Conservation (phyloP, 2,329 filamentous ascomycete genomes). For the Colletotrichum brevisporum region DNA sequence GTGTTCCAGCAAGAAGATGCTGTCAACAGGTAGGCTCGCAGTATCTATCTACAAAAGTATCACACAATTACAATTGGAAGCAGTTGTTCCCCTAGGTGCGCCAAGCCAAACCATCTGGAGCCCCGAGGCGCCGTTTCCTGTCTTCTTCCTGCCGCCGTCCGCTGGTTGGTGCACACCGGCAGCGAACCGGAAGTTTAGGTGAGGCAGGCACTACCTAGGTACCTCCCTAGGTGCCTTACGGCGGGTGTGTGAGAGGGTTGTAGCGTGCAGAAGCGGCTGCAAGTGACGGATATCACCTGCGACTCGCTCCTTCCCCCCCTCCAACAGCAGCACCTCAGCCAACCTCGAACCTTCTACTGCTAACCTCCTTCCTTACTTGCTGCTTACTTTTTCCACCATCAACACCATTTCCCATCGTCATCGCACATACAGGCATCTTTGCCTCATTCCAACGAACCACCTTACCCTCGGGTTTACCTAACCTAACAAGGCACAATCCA, state of each 20-base stretch:
- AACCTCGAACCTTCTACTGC: background rate
- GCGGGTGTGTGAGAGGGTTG: constrained; percentile 15
- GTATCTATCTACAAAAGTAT: no score
- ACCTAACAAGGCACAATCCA: background rate
- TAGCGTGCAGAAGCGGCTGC: constrained; percentile 27
- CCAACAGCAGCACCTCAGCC: constrained; percentile 6
- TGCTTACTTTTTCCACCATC: background rate
- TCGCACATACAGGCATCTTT: background rate
- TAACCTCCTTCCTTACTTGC: background rate
- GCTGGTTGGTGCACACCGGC: no score
- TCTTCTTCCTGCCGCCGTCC: no score
- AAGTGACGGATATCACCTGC: constrained; percentile 17
- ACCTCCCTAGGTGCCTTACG: background rate
- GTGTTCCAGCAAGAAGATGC: no score
- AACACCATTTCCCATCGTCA: constrained; percentile 4
- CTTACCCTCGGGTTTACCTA: background rate
- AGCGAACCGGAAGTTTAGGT: background rate
- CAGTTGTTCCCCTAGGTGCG: no score
- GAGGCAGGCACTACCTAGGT: background rate
- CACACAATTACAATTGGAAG: no score
- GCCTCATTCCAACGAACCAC: background rate
- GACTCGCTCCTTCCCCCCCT: constrained; percentile 8
- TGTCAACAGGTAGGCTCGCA: no score
- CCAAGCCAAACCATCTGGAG: no score
- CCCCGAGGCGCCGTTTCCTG: no score